Evolutionary conservation across 176 grass and related monocot species (phyloP), one percentile per base, ranked within the genome.

Genomic region (Oryza rufipogon): DNA sequence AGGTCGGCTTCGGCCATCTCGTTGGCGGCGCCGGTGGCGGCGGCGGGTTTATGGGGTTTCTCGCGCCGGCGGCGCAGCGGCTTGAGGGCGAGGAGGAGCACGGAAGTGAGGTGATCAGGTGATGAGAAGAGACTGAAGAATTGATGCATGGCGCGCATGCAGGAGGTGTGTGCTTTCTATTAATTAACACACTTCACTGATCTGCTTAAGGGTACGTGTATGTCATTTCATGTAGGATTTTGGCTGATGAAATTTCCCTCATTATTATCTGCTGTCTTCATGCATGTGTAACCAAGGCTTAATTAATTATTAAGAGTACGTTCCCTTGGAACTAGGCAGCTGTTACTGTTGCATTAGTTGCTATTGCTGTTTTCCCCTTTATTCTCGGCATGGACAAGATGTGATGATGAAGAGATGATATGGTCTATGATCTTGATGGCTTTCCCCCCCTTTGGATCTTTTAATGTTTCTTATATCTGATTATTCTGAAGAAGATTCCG

Each of bases 1-100:
- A 84, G 84, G 56, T 92, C 90, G 74, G 77, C 33, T 85, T 94
- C 87, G 52, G 79, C 82, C 84, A 95, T 81, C 80, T 92, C 77
- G 84, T 90, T 79, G 82, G 85, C 77, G 58, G 36, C 36, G 34
- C 34, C 34, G 34, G 51, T 6, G 5, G 54, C 54, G 92, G 75
- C 15, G 87, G 76, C 41, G 76, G 83, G 49, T 95, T 98, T 82
- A 90, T 89, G 79, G 96, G 96, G 45, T 98, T 94, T 74, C 87
- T 90, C 61, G 72, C 91, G 64, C 93, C 96, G 48, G 77, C 96
- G 45, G 81, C 65, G 5, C 88, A 87, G 44, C 87, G 93, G 78
- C 82, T 91, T 17, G 92, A 98, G 54, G 87, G 78, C 70, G 93
- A 95, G 66, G 96, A 98, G 48, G 93, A 98, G 77, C 77, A 90